A percentile compares a stretch with the other conserved stretches of the same genome.
phyloP scores from a whole-genome alignment of 257 asterid species.

The Salvia hispanica region DNA sequence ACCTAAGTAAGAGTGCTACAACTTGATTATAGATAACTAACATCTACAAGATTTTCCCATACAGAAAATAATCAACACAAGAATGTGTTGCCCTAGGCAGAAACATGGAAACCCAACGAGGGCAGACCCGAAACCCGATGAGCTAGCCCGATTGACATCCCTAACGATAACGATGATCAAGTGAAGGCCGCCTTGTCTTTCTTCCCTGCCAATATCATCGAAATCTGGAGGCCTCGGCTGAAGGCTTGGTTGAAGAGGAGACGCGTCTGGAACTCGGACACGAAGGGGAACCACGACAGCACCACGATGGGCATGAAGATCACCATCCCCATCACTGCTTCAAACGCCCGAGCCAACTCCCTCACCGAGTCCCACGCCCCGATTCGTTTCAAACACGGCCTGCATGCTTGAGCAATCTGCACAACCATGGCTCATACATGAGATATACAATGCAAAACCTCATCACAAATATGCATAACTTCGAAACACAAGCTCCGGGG shows the following conservation, averaged over 20 bases:
- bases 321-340: conserved; percentile 81
- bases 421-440: no score
- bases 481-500: not conserved
- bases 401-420: conserved; percentile 87
- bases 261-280: conserved; percentile 88
- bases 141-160: no score
- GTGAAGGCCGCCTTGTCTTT: conserved; percentile 51
- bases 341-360: conserved; percentile 88
- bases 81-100: not conserved
- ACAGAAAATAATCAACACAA: not conserved
- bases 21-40: not conserved
- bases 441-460: no score
- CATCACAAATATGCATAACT: no score
- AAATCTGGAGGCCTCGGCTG: conserved; percentile 96
- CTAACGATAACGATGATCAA: conserved; percentile 8
- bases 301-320: conserved; percentile 81
- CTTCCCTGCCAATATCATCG: conserved; percentile 88
- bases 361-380: conserved; percentile 86
- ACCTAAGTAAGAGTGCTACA: conserved; percentile 1
- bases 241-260: conserved; percentile 95
- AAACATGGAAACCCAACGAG: no score
- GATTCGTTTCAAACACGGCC: conserved; percentile 61
- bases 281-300: conserved; percentile 91
- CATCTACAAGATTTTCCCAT: not conserved
- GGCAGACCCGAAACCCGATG: no score